Conservation (phyloP, 345 rosid species). For the Lagerstroemia speciosa region DNA sequence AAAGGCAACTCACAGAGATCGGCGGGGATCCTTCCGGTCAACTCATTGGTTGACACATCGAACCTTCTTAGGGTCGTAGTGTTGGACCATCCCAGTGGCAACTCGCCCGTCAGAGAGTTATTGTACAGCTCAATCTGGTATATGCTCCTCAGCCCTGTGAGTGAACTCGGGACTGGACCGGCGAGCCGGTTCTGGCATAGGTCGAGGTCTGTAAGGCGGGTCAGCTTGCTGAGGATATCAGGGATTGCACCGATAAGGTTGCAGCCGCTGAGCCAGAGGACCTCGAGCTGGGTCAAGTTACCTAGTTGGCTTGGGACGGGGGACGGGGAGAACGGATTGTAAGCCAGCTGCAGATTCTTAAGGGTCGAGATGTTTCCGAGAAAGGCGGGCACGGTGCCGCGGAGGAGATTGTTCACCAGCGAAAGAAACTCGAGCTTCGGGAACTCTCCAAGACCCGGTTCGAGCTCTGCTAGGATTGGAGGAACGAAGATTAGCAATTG, state of each 20-base stretch:
- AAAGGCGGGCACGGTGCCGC: conserved; percentile 40
- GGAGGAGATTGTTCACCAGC: conserved; percentile 44
- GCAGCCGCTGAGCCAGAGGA: conserved; percentile 52
- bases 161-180: conserved; percentile 58
- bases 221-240: conserved; percentile 22
- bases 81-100: conserved; percentile 43
- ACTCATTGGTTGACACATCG: conserved; percentile 58
- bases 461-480: neutral
- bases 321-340: conserved; percentile 48
- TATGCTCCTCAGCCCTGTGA: conserved; percentile 34
- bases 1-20: conserved; percentile 53
- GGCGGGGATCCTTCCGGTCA: conserved; percentile 52
- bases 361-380: conserved; percentile 62
- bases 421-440: conserved; percentile 38
- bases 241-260: conserved; percentile 54
- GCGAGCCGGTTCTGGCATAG: conserved; percentile 41
- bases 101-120: conserved; percentile 61
- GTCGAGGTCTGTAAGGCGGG: conserved; percentile 42
- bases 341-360: conserved; percentile 41
- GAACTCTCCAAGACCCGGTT: conserved; percentile 36
- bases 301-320: conserved; percentile 41
- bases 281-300: conserved; percentile 42
- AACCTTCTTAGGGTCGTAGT: conserved; percentile 37
- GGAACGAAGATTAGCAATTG: neutral
- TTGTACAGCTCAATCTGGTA: conserved; percentile 63